Evolutionary conservation across 2,329 filamentous ascomycete species (phyloP), one percentile per base, ranked within the genome.

Genomic region (Thielaviopsis euricoi): DNA sequence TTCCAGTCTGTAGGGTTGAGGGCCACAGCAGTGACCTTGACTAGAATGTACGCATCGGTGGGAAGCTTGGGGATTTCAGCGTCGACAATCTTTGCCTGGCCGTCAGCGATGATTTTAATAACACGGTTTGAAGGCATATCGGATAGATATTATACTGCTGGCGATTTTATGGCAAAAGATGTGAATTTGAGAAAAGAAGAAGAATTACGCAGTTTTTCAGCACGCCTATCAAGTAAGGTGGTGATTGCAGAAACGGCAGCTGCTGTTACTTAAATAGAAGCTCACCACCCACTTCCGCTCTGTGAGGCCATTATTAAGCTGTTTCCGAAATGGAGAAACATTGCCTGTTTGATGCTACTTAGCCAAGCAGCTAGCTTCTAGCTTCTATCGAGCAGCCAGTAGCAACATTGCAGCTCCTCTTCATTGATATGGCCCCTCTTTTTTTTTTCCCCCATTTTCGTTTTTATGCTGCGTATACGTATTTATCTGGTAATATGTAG

Each of bases 1-100:
- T 71, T 70, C 66, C 65, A 70, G 59, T 71, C 70, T 2, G 66
- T 66, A 0, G 69, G 70, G 61, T 71, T 71, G 54, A 72, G 52
- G 37, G 65, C 70, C 23, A 70, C 66, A n/a, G 70, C 69, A 33
- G 61, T 66, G 13, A 67, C 65, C 59, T 68, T 68, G 52, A 70
- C 68, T 23, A 71, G 65, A 49, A 72, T 60, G 50, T 66, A 66
- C 55, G 67, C 67, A 33, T 63, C 61, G 33, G 57, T 56, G 19
- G 63, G 62, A 6, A 66, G 63, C 22, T 61, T 52, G 10, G 64
- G 64, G 40, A 62, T 33, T 2, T 61, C 52, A 10, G 26, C 55
- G 53, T 64, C 65, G 4, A 74, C 66, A 21, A 71, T 62, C 12
- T 66, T 67, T 22, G 64, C 65, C 25, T 65, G 63, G 58, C 60